A percentile compares a stretch with the other conserved stretches of the same genome.
phyloP scores from a whole-genome alignment of 2,329 filamentous ascomycete genomes.

The Alternaria incomplexa region DNA sequence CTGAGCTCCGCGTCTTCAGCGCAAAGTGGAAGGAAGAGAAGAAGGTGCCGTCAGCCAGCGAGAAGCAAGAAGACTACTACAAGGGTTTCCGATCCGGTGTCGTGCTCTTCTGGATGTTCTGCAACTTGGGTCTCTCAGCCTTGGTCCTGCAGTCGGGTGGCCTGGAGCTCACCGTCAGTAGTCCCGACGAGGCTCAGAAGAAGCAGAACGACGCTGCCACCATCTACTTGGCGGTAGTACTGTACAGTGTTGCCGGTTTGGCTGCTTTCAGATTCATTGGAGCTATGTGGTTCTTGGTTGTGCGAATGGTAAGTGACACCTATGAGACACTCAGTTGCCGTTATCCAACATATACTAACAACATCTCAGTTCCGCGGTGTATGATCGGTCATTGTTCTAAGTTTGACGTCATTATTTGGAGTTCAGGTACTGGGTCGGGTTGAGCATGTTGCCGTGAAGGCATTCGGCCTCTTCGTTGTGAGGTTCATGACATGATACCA shows the following conservation, averaged over 20 bases:
- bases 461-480: not conserved
- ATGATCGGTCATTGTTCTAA: conserved; percentile 19
- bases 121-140: conserved; percentile 86
- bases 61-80: conserved; percentile 98
- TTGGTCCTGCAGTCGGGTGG: conserved; percentile 87
- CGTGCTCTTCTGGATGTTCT: conserved; percentile 95
- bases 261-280: conserved; percentile 88
- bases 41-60: conserved; percentile 64
- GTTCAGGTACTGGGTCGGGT: conserved; percentile 9
- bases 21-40: conserved; percentile 77
- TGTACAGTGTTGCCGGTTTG: conserved; percentile 87
- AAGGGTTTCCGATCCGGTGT: conserved; percentile 92
- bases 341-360: conserved; percentile 31
- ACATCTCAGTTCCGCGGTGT: conserved; percentile 58
- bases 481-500: conserved; percentile 28
- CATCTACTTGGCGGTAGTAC: conserved; percentile 83
- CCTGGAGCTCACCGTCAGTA: conserved; percentile 61
- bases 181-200: conserved; percentile 48
- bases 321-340: not conserved
- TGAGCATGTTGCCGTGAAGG: conserved; percentile 5
- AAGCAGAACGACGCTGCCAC: conserved; percentile 66
- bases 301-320: conserved; percentile 46
- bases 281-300: conserved; percentile 87
- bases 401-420: not conserved
- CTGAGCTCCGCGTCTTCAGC: conserved; percentile 76